Conservation (phyloP, 345 rosid genomes). For the Eucalyptus regnans region DNA sequence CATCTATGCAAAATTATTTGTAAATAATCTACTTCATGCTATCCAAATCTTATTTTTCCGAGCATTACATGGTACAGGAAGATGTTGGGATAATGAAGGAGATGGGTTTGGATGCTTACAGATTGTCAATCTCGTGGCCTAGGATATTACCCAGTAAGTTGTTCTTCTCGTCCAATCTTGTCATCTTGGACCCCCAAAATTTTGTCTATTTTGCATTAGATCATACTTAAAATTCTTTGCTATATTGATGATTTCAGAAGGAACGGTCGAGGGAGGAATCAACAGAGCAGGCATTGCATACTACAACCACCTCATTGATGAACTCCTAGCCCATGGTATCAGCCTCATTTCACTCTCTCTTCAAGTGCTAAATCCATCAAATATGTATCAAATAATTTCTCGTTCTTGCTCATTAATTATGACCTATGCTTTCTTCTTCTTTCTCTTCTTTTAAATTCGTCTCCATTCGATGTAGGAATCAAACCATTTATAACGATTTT, state of each 20-base stretch:
- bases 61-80: background rate
- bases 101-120: conserved; percentile 5
- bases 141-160: conserved; percentile 1
- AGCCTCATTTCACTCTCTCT: background rate
- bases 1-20: background rate
- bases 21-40: background rate
- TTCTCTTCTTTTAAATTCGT: background rate
- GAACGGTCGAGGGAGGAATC: conserved; percentile 1
- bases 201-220: background rate
- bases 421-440: background rate
- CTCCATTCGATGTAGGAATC: conserved; percentile 6
- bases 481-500: conserved; percentile 19
- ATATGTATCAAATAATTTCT: background rate
- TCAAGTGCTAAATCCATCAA: background rate
- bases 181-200: background rate
- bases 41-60: background rate
- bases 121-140: conserved; percentile 6
- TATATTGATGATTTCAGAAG: conserved; percentile 15
- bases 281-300: conserved; percentile 7
- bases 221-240: background rate
- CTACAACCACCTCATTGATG: conserved; percentile 16
- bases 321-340: conserved; percentile 4
- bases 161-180: background rate
- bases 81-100: background rate
- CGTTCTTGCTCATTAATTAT: background rate